A percentile compares a stretch with the other conserved stretches of the same genome.
Conservation (phyloP, 129 eudicot species). For the Flaveria robusta region DNA sequence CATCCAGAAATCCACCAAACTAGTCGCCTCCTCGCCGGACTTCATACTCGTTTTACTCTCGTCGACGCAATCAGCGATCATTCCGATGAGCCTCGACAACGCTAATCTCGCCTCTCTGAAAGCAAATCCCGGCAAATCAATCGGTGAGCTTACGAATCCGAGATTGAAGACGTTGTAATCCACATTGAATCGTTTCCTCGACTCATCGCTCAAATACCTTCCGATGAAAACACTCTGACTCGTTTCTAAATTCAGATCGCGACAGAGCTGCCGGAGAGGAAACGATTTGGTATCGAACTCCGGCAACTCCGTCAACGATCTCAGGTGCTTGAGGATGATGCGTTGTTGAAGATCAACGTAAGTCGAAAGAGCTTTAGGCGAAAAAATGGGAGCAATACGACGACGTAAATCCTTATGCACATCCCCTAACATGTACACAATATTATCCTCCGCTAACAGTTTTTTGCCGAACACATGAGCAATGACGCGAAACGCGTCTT, state of each 20-base stretch:
- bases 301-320: slow-evolving; percentile 38
- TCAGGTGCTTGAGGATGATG: slow-evolving; percentile 54
- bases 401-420: slow-evolving; percentile 89
- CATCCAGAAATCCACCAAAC: slow-evolving; percentile 86
- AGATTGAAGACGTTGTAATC: slow-evolving; percentile 76
- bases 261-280: slow-evolving; percentile 55
- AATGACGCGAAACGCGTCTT: slow-evolving; percentile 76
- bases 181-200: slow-evolving; percentile 48
- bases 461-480: slow-evolving; percentile 88
- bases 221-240: slow-evolving; percentile 86
- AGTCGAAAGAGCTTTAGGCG: slow-evolving; percentile 62
- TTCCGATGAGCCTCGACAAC: slow-evolving; percentile 50
- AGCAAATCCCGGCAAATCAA: slow-evolving; percentile 76
- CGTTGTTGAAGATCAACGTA: slow-evolving; percentile 63
- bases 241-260: slow-evolving; percentile 83
- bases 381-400: slow-evolving; percentile 80
- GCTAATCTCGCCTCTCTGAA: slow-evolving; percentile 75
- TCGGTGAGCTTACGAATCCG: slow-evolving; percentile 68
- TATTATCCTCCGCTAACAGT: slow-evolving; percentile 78
- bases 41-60: slow-evolving; percentile 58
- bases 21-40: slow-evolving; percentile 50
- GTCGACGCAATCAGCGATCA: slow-evolving; percentile 57
- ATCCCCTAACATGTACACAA: slow-evolving; percentile 76
- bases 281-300: slow-evolving; percentile 27
- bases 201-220: slow-evolving; percentile 45